A percentile compares a stretch with the other conserved stretches of the same genome.
Evolutionary conservation across 2,329 filamentous ascomycete species (phyloP).

Genomic region (Penicillium sp.): DNA sequence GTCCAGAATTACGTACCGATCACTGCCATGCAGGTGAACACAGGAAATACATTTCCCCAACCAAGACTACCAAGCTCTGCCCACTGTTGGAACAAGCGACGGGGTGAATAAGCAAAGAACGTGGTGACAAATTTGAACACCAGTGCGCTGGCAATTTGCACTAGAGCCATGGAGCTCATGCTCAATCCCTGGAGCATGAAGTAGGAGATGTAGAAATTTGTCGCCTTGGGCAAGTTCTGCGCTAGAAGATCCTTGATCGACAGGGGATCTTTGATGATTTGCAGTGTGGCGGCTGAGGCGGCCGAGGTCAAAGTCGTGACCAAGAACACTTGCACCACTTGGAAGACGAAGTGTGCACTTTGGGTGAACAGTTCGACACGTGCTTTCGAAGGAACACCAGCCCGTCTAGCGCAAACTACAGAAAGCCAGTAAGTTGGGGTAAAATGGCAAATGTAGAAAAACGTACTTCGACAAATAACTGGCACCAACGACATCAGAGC

Average conservation of each 20-base stretch:
- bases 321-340: slow-evolving; percentile 85
- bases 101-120: slow-evolving; percentile 69
- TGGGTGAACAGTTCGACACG: slow-evolving; percentile 86
- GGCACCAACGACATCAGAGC: slow-evolving; percentile 86
- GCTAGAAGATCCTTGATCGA: slow-evolving; percentile 69
- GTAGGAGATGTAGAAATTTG: slow-evolving; percentile 95
- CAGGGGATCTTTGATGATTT: slow-evolving; percentile 67
- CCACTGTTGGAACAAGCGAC: slow-evolving; percentile 76
- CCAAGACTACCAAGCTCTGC: slow-evolving; percentile 70
- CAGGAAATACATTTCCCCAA: slow-evolving; percentile 82
- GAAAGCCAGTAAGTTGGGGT: neutral
- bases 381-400: slow-evolving; percentile 77
- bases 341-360: slow-evolving; percentile 75
- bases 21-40: slow-evolving; percentile 77
- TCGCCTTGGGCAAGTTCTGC: slow-evolving; percentile 75
- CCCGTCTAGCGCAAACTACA: slow-evolving; percentile 71
- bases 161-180: slow-evolving; percentile 70
- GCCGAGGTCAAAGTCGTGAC: slow-evolving; percentile 82
- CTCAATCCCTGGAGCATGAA: slow-evolving; percentile 88
- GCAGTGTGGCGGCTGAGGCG: slow-evolving; percentile 68
- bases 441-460: neutral
- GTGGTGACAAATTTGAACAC: slow-evolving; percentile 73
- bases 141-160: slow-evolving; percentile 72
- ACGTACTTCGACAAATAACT: slow-evolving; percentile 72
- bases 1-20: slow-evolving; percentile 61